Conservation (phyloP, 208 protist species). For the Leishmania mexicana region DNA sequence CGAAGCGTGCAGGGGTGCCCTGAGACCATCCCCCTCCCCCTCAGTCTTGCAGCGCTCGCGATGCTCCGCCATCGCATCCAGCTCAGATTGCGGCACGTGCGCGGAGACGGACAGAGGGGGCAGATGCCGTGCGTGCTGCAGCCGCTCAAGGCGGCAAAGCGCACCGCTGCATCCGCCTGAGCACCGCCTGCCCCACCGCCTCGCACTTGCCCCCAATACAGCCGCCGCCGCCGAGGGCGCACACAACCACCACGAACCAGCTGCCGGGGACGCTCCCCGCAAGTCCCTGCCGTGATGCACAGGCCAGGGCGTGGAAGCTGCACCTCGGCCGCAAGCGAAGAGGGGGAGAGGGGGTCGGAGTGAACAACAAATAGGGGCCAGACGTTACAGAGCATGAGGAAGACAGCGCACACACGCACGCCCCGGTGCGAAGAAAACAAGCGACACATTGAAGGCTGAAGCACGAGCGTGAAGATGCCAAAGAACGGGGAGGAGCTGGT, state of each 20-base stretch:
- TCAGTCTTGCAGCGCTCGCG: neutral
- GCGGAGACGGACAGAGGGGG: neutral
- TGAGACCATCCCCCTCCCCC: too few species aligned
- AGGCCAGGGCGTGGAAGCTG: neutral
- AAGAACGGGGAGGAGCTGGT: neutral
- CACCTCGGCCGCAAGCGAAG: neutral
- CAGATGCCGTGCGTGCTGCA: neutral
- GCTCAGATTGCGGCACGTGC: neutral
- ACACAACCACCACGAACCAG: neutral
- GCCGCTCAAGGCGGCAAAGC: neutral
- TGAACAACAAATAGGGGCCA: neutral
- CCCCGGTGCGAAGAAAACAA: neutral
- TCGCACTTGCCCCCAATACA: neutral
- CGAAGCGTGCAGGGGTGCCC: neutral
- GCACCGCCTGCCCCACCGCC: neutral
- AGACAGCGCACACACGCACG: neutral
- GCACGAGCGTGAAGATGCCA: neutral
- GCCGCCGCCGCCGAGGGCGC: neutral
- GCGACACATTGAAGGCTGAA: neutral
- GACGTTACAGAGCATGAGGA: neutral
- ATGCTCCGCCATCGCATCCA: neutral
- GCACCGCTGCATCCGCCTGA: neutral
- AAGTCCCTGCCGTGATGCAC: neutral
- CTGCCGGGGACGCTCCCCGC: accelerated
- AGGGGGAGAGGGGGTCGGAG: neutral